A percentile compares a stretch with the other conserved stretches of the same genome.
Evolutionary conservation across 1,284 basidiomycete genomes (phyloP).

Genomic region (Singerocomus inundabilis): DNA sequence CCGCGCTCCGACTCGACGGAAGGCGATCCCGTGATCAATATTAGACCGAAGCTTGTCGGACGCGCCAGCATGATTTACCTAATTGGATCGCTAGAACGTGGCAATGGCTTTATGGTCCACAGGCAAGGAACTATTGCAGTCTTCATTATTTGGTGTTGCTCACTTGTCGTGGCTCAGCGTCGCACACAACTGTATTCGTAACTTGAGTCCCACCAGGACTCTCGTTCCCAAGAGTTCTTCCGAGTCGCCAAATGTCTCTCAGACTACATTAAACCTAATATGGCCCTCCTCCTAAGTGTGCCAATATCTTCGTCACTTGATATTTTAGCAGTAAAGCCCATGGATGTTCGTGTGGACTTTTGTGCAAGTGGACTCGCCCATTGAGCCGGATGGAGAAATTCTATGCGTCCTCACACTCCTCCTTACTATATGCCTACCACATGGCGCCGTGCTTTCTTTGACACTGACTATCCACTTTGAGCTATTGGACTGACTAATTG

Average conservation of each 20-base stretch:
- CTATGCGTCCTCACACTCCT: background rate
- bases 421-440: background rate
- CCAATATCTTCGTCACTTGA: background rate
- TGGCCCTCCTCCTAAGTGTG: background rate
- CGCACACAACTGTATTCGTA: background rate
- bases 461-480: background rate
- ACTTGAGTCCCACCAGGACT: slow-evolving; percentile 1
- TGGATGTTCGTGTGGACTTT: slow-evolving; percentile 2
- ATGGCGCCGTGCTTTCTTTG: background rate
- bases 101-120: background rate
- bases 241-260: background rate
- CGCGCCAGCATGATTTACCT: background rate
- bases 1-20: background rate
- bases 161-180: slow-evolving; percentile 3
- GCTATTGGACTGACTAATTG: background rate
- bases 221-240: background rate
- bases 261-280: background rate
- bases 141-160: background rate
- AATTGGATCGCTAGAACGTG: slow-evolving; percentile 1
- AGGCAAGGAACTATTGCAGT: slow-evolving; percentile 2
- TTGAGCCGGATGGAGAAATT: slow-evolving; percentile 1
- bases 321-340: background rate
- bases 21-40: background rate
- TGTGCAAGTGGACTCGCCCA: background rate
- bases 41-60: slow-evolving; percentile 1